Conservation (phyloP, 345 rosid genomes). For the Xanthoceras sorbifolium region DNA sequence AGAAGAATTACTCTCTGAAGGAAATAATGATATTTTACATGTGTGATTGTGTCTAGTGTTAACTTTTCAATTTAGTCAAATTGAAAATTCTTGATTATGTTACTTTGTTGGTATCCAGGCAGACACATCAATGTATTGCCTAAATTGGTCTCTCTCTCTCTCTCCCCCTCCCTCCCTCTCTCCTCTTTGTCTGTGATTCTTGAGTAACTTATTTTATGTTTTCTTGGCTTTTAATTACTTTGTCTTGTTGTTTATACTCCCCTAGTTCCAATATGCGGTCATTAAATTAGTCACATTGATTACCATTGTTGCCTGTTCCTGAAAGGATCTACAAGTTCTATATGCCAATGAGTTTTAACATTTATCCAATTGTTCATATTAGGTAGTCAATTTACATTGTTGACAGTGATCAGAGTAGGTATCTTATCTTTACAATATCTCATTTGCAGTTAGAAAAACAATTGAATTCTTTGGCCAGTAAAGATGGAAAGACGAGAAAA, state of each 20-base stretch:
- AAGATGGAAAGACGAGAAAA: constrained; percentile 36
- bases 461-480: constrained; percentile 45
- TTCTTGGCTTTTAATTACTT: background rate
- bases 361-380: background rate
- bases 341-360: background rate
- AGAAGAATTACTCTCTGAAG: background rate
- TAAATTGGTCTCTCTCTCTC: background rate
- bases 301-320: background rate
- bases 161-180: background rate
- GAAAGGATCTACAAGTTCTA: background rate
- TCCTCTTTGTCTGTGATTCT: background rate
- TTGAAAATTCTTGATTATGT: too few species aligned
- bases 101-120: background rate
- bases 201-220: background rate
- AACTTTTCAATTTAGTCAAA: too few species aligned
- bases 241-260: background rate
- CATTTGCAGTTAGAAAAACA: constrained; percentile 70
- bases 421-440: background rate
- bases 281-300: background rate
- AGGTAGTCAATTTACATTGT: background rate
- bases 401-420: background rate
- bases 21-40: background rate
- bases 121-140: background rate
- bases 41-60: background rate
- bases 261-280: background rate